phyloP scores from a whole-genome alignment of 768 basidiomycete species.

The Tulasnella sp. region DNA sequence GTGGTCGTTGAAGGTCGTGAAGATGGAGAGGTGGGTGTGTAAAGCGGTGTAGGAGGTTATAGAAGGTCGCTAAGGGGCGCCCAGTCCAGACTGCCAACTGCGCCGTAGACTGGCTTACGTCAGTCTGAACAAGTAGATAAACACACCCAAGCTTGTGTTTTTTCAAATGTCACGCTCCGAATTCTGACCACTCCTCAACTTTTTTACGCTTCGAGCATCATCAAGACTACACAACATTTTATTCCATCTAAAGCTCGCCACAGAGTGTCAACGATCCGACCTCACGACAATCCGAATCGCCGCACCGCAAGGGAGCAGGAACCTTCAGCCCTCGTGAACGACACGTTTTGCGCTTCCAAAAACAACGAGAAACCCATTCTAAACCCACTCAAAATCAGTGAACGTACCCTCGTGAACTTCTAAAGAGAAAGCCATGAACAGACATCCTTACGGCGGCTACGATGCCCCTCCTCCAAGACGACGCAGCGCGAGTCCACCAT shows the following conservation, averaged over 20 bases:
- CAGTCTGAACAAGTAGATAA: background rate
- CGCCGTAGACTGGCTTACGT: background rate
- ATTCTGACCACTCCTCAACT: background rate
- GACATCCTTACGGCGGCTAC: slow-evolving; percentile 74
- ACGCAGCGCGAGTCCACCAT: slow-evolving; percentile 38
- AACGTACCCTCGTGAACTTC: background rate
- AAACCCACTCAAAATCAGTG: slow-evolving; percentile 4
- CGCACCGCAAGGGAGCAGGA: background rate
- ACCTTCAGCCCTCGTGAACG: background rate
- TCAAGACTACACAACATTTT: background rate
- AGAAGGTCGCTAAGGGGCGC: background rate
- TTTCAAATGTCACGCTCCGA: background rate
- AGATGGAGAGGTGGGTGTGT: background rate
- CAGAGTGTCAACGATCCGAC: background rate
- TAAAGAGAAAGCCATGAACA: slow-evolving; percentile 51
- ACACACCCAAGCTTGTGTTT: background rate
- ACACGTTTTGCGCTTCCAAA: background rate
- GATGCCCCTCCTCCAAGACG: slow-evolving; percentile 49
- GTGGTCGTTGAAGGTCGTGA: background rate
- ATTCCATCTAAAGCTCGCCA: background rate
- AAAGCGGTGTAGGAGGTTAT: background rate
- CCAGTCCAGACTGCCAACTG: background rate
- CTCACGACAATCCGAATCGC: background rate
- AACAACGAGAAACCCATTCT: slow-evolving; percentile 2
- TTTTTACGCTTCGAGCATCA: background rate